Base-by-base conservation (phyloP, 1,284 basidiomycete genomes). In the Exobasidium rhododendri region DNA sequence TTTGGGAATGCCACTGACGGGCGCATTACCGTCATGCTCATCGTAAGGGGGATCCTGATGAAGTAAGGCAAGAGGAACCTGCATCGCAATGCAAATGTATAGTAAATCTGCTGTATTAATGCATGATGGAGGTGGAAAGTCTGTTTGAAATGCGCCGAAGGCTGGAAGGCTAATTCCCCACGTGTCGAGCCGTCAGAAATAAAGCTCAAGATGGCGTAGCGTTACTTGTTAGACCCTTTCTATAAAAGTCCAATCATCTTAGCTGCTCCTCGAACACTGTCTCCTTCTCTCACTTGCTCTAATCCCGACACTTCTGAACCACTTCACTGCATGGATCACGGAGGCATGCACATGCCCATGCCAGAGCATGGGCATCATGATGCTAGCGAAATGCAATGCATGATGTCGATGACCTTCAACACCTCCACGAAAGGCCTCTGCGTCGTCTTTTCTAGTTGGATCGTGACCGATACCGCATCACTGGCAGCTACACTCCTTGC, bases 11-110 rank as follows among this genome's bases (percentile, higher is more conserved):
- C 67, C 65, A n/a, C 47, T 77, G 44, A 65, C 61, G 5, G 63
- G 61, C 11, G 63, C 74, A 44, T 53, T 71, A 59, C 75, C 75
- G 0, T 77, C 75, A 11, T 77, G 75, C 44, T 77, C 75, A 13
- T 74, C 72, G 2, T 77, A 55, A 61, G 28, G 5, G 24, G 24
- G 24, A 45, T 29, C 24, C 24, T 45, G n/a, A n/a, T n/a, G n/a
- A n/a, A n/a, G n/a, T n/a, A n/a, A n/a, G n/a, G n/a, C n/a, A n/a
- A n/a, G n/a, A n/a, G n/a, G n/a, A n/a, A n/a, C n/a, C n/a, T n/a
- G n/a, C n/a, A n/a, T n/a, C n/a, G n/a, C n/a, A n/a, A n/a, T n/a
- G n/a, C n/a, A n/a, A n/a, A n/a, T n/a, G n/a, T n/a, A n/a, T n/a
- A n/a, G n/a, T n/a, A n/a, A n/a, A n/a, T n/a, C n/a, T n/a, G n/a